Evolutionary conservation across 2,329 filamentous ascomycete species (phyloP).

Genomic region (Ambrosiella cleistominuta): DNA sequence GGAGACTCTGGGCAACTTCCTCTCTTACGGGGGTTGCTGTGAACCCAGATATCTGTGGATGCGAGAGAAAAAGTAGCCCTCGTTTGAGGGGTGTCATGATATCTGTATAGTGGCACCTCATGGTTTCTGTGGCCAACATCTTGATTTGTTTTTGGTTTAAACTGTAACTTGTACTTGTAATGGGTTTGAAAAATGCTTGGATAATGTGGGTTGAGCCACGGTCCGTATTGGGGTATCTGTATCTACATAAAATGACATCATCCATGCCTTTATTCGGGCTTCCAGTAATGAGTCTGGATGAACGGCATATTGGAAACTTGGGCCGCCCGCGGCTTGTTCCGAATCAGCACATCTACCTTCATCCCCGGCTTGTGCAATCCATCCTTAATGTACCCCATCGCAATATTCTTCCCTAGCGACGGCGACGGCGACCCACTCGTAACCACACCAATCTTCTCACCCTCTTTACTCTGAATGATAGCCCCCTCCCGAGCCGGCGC

Average conservation of each 20-base stretch:
- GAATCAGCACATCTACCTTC: slow-evolving; percentile 58
- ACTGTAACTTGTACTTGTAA: not conserved
- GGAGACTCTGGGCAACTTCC: slow-evolving; percentile 12
- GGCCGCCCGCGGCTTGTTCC: slow-evolving; percentile 59
- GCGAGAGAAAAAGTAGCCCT: slow-evolving; percentile 24
- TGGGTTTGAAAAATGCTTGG: not conserved
- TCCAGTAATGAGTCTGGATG: slow-evolving; percentile 61
- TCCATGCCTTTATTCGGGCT: slow-evolving; percentile 17
- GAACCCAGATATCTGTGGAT: slow-evolving; percentile 14
- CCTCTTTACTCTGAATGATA: slow-evolving; percentile 49
- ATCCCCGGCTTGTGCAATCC: slow-evolving; percentile 73
- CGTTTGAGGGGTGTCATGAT: slow-evolving; percentile 28
- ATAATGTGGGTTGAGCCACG: not conserved
- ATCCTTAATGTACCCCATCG: slow-evolving; percentile 81
- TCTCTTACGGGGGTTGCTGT: slow-evolving; percentile 4
- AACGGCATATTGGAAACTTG: slow-evolving; percentile 81
- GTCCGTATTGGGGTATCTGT: not conserved
- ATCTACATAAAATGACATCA: not conserved
- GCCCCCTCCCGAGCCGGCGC: slow-evolving; percentile 82
- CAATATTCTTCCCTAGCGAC: slow-evolving; percentile 73
- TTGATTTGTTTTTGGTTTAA: not conserved
- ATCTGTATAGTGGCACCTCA: slow-evolving; percentile 25
- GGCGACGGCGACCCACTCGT: slow-evolving; percentile 87
- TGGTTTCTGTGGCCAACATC: slow-evolving; percentile 27
- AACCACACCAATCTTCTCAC: slow-evolving; percentile 55